Evolutionary conservation across 2,329 filamentous ascomycete genomes (phyloP).

Genomic region (Phaeoacremonium minimum): DNA sequence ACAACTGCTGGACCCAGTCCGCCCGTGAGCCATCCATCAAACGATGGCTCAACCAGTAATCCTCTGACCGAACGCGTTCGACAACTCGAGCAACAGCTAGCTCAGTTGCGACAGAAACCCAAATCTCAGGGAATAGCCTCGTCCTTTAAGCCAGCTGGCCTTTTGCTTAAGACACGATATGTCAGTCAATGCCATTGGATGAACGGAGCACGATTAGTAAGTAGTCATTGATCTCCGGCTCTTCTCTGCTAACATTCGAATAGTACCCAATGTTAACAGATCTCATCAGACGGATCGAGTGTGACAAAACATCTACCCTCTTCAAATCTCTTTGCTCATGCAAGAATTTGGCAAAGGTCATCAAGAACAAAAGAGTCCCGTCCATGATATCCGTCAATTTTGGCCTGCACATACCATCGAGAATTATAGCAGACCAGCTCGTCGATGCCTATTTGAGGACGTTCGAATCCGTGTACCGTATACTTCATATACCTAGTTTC

Average conservation of each 20-base stretch:
- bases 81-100: slow-evolving; percentile 38
- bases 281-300: slow-evolving; percentile 1
- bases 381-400: slow-evolving; percentile 28
- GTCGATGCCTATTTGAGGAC: slow-evolving; percentile 50
- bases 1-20: background rate
- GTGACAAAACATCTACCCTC: background rate
- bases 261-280: slow-evolving; percentile 1
- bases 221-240: background rate
- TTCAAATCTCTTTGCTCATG: slow-evolving; percentile 28
- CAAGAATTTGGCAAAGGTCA: slow-evolving; percentile 32
- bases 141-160: no score
- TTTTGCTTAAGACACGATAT: slow-evolving; percentile 6
- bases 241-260: background rate
- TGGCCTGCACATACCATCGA: slow-evolving; percentile 31
- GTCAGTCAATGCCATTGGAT: slow-evolving; percentile 10
- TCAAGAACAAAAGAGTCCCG: slow-evolving; percentile 34
- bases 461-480: slow-evolving; percentile 51
- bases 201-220: slow-evolving; percentile 2
- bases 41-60: slow-evolving; percentile 23
- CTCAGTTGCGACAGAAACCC: no score
- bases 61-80: slow-evolving; percentile 31
- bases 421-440: slow-evolving; percentile 41
- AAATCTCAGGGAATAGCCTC: no score
- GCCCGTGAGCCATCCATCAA: slow-evolving; percentile 9
- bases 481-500: slow-evolving; percentile 56